Evolutionary conservation across 2,329 filamentous ascomycete genomes (phyloP).

Genomic region (Paracamarosporium sp.): DNA sequence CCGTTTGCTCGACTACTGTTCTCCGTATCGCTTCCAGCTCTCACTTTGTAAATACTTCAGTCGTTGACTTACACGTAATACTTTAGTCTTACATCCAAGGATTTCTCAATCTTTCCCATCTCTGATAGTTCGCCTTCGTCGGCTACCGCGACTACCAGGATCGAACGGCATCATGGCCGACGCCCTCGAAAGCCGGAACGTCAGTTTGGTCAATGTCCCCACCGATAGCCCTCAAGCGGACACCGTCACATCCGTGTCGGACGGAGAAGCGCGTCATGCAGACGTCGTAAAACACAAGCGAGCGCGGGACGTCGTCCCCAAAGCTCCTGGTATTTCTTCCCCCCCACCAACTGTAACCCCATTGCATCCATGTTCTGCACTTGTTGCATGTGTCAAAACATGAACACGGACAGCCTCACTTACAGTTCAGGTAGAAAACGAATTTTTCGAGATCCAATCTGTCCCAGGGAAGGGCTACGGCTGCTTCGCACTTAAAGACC

Average conservation of each 20-base stretch:
- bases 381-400: too few relatives aligned
- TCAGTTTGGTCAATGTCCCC: neutral
- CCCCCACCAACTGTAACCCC: neutral
- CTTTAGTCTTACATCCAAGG: neutral
- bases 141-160: neutral
- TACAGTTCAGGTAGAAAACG: conserved; percentile 19
- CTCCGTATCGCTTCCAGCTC: neutral
- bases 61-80: neutral
- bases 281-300: neutral
- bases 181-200: neutral
- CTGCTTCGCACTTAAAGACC: conserved; percentile 45
- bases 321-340: neutral
- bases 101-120: neutral
- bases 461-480: conserved; percentile 51
- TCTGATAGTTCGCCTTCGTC: neutral
- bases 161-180: neutral
- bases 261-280: neutral
- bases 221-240: neutral
- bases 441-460: conserved; percentile 37
- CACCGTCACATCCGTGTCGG: neutral
- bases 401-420: too few relatives aligned
- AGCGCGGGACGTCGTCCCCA: neutral
- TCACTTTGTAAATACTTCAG: neutral
- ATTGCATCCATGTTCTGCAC: neutral
- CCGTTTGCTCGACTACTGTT: neutral